These are phyloP conservation scores for Oryza brachyantha DNA, from an alignment of 176 grass and related monocot genomes.

Conservation along the genomic window DNA sequence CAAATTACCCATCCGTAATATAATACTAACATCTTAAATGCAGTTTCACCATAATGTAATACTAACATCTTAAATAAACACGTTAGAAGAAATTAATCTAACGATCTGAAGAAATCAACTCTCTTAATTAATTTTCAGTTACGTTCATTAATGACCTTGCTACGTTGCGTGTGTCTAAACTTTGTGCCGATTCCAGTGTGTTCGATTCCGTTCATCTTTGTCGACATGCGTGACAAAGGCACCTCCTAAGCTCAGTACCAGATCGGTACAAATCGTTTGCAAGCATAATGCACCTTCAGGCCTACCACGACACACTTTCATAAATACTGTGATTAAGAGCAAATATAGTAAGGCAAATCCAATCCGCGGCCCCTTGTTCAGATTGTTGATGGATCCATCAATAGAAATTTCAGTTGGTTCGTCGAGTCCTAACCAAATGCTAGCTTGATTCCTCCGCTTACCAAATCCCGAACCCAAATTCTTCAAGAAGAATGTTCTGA, in stretches of 20 bases:
- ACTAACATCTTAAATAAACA: background rate
- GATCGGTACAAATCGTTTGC: background rate
- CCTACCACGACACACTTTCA: background rate
- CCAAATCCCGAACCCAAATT: background rate
- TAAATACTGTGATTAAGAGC: background rate
- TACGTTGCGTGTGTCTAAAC: background rate
- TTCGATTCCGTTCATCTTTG: too few relatives aligned
- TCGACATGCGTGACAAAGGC: too few relatives aligned
- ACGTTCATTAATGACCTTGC: background rate
- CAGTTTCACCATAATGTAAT: background rate
- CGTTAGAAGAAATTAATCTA: background rate
- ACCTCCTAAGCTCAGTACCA: too few relatives aligned
- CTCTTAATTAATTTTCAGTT: too few relatives aligned
- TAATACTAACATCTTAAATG: too few relatives aligned
- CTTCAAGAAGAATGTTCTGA: background rate
- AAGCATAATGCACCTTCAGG: background rate
- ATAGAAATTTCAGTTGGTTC: background rate
- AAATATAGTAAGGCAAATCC: too few relatives aligned
- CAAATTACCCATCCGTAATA: background rate
- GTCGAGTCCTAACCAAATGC: too few relatives aligned
- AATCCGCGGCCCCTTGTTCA: background rate
- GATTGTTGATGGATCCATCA: background rate
- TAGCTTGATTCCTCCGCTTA: background rate
- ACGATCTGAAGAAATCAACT: too few relatives aligned
- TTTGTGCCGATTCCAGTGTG: background rate